These are phyloP conservation scores for Aspergillus carlsbadensis DNA, from an alignment of 495 filamentous ascomycete species.

Conservation along the genomic window DNA sequence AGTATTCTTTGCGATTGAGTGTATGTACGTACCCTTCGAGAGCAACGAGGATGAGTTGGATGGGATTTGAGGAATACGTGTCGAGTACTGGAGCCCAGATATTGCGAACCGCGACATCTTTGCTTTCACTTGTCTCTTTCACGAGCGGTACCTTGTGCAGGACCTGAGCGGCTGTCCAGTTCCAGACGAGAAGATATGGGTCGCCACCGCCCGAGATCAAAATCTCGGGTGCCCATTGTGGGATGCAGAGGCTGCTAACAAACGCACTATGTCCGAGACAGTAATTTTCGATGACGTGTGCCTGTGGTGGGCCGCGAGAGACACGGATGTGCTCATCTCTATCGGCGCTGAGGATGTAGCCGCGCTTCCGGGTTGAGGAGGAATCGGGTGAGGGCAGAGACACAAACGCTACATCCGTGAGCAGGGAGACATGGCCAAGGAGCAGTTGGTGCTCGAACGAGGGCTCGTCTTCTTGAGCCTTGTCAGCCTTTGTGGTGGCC, in stretches of 20 bases:
- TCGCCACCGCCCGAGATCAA: constrained; percentile 89
- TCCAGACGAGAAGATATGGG: constrained; percentile 73
- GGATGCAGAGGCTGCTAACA: constrained; percentile 70
- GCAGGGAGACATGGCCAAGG: constrained; percentile 91
- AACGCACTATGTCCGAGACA: constrained; percentile 86
- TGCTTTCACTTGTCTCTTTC: constrained; percentile 17
- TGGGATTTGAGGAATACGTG: constrained; percentile 7
- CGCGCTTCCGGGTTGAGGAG: constrained; percentile 35
- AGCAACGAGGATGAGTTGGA: constrained; percentile 53
- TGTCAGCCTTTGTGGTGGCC: constrained; percentile 42
- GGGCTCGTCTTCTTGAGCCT: constrained; percentile 15
- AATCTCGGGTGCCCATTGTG: constrained; percentile 48
- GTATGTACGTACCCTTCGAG: constrained; percentile 63
- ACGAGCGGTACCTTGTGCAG: constrained; percentile 47
- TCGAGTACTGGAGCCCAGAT: constrained; percentile 37
- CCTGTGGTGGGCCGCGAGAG: constrained; percentile 77
- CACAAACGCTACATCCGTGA: constrained; percentile 68
- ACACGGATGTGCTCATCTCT: constrained; percentile 97
- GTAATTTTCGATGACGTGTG: constrained; percentile 83
- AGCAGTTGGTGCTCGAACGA: constrained; percentile 71
- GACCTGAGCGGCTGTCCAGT: constrained; percentile 63
- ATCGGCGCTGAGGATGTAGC: constrained; percentile 85
- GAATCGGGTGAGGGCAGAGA: constrained; percentile 24
- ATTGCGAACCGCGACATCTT: constrained; percentile 32
- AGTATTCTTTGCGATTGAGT: neutral